Base-by-base conservation (phyloP, 208 protist genomes). In the Acanthamoeba quina region DNA sequence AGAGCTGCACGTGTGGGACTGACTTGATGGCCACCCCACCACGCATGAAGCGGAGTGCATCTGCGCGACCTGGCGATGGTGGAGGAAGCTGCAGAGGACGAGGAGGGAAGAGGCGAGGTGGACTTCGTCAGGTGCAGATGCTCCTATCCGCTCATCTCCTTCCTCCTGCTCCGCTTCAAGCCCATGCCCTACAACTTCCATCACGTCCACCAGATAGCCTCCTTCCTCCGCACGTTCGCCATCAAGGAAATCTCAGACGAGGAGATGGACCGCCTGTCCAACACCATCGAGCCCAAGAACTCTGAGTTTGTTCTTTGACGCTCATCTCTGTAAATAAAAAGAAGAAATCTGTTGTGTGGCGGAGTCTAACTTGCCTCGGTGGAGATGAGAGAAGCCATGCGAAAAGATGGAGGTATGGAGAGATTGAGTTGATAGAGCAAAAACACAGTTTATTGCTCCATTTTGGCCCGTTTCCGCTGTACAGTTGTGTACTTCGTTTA, bases 171-270 rank as follows among this genome's bases (percentile, higher is more conserved):
- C 58, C 52, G 56, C 56, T 72, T 74, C 44, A 21, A 90, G 41
- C n/a, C 37, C 26, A n/a, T 72, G 3, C 83, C 83, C 9, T 90
- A 49, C 60, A 90, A 90, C 83, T 90, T 90, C 60, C 83, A 90
- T 37, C 56, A 70, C 83, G 83, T 90, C 37, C 83, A 90, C 24
- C 83, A 90, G 56, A 90, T 90, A 54, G 52, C 83, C 19, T 74
- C 83, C 37, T 90, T 90, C 58, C 60, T 90, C 4, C 56, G 34
- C 7, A 66, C 52, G 24, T 90, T 90, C 37, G 5, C 21, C 41
- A 19, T 34, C 29, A 66, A 90, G 52, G 60, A 72, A 21, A 90
- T 74, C 83, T 90, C n/a, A n/a, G n/a, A n/a, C n/a, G n/a, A n/a
- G n/a, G n/a, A n/a, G n/a, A n/a, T n/a, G n/a, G n/a, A n/a, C 52